Conservation (phyloP, 148 eudicot species). For the Silene uniflora region DNA sequence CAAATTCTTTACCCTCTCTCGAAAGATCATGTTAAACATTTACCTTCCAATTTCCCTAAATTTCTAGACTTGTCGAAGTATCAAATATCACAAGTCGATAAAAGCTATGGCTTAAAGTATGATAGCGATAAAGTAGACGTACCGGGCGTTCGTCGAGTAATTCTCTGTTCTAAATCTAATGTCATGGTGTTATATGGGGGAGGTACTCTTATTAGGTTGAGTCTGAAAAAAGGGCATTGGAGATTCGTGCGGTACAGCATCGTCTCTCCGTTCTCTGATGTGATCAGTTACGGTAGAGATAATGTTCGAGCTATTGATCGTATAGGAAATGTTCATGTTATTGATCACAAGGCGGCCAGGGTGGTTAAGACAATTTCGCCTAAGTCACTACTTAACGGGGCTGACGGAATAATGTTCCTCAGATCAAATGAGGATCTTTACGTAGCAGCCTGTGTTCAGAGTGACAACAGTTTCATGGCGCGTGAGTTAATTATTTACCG, state of each 20-base stretch:
- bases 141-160: neutral
- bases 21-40: neutral
- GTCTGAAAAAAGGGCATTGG: neutral
- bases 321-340: neutral
- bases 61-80: neutral
- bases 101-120: constrained; percentile 6
- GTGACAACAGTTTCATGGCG: no score
- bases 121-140: neutral
- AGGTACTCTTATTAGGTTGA: neutral
- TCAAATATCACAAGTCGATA: neutral
- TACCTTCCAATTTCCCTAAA: neutral
- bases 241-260: neutral
- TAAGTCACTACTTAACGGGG: neutral
- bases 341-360: neutral
- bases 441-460: neutral
- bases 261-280: neutral
- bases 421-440: neutral
- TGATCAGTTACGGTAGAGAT: neutral
- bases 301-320: constrained; percentile 2
- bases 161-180: neutral
- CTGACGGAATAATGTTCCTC: neutral
- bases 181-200: constrained; percentile 4
- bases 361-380: neutral
- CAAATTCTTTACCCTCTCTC: constrained; percentile 10
- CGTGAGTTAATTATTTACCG: no score